Evolutionary conservation across 1,284 basidiomycete genomes (phyloP).

Genomic region (Singerocomus inundabilis): DNA sequence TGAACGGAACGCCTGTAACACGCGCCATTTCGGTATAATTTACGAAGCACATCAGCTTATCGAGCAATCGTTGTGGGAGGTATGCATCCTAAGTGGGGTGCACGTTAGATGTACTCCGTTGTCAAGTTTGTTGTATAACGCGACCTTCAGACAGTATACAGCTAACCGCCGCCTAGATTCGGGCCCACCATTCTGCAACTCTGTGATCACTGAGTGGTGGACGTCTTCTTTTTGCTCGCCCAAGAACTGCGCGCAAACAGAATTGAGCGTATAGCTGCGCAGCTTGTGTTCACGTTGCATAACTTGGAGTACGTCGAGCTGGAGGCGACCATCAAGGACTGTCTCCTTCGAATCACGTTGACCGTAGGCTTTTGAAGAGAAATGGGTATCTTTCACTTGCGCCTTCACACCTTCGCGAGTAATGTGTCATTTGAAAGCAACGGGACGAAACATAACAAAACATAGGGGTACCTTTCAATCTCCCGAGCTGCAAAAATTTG

Average conservation of each 20-base stretch:
- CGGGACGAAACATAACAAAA: background rate
- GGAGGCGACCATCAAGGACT: slow-evolving; percentile 82
- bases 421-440: slow-evolving; percentile 6
- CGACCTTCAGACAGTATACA: slow-evolving; percentile 93
- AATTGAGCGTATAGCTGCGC: slow-evolving; percentile 92
- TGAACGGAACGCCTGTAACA: slow-evolving; percentile 97
- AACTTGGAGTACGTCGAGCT: slow-evolving; percentile 91
- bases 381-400: slow-evolving; percentile 87
- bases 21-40: slow-evolving; percentile 96
- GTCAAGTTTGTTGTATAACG: slow-evolving; percentile 2
- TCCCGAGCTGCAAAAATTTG: slow-evolving; percentile 77
- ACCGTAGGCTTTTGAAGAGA: slow-evolving; percentile 94
- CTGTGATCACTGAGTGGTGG: slow-evolving; percentile 95
- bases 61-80: slow-evolving; percentile 88
- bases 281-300: slow-evolving; percentile 98
- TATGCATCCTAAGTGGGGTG: slow-evolving; percentile 77
- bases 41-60: slow-evolving; percentile 97
- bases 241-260: slow-evolving; percentile 93
- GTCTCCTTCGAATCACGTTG: slow-evolving; percentile 95
- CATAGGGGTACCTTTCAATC: slow-evolving; percentile 61
- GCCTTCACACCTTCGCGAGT: slow-evolving; percentile 61
- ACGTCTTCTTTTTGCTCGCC: slow-evolving; percentile 98
- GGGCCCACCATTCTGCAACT: slow-evolving; percentile 91
- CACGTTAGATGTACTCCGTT: background rate
- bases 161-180: slow-evolving; percentile 88